These are phyloP conservation scores for Vanilla planifolia DNA, from an alignment of 106 monocot genomes.

Conservation along the genomic window DNA sequence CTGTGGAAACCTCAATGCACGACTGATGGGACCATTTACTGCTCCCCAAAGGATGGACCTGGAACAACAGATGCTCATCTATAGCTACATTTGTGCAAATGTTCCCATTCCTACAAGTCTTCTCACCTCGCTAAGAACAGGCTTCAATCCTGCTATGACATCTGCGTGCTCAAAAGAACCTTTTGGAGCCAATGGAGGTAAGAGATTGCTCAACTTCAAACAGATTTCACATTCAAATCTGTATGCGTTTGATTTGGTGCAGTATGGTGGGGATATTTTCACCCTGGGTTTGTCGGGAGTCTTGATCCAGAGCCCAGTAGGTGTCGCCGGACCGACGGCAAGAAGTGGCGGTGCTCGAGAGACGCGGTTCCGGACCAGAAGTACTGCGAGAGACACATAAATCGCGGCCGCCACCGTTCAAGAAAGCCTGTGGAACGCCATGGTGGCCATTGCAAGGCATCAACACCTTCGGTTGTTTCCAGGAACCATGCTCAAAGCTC, in stretches of 20 bases:
- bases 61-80: constrained; percentile 87
- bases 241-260: neutral
- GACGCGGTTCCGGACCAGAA: constrained; percentile 53
- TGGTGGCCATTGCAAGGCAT: neutral
- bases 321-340: constrained; percentile 70
- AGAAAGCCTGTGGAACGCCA: constrained; percentile 77
- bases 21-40: constrained; percentile 60
- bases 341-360: constrained; percentile 71
- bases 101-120: constrained; percentile 57
- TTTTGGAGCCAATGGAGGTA: neutral
- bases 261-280: constrained; percentile 3
- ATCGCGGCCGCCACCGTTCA: constrained; percentile 67
- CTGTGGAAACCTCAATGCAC: constrained; percentile 8
- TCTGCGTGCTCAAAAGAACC: neutral
- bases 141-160: neutral
- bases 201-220: no score
- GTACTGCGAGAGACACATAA: constrained; percentile 71
- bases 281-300: neutral
- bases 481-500: no score
- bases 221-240: neutral
- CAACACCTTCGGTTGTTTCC: neutral
- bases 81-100: constrained; percentile 77
- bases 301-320: constrained; percentile 52
- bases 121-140: constrained; percentile 30
- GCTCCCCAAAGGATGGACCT: constrained; percentile 92